A percentile compares a stretch with the other conserved stretches of the same genome.
Evolutionary conservation across 225 moss, liverwort and hornwort species (phyloP).

Genomic region (Physcomitrellopsis africana): DNA sequence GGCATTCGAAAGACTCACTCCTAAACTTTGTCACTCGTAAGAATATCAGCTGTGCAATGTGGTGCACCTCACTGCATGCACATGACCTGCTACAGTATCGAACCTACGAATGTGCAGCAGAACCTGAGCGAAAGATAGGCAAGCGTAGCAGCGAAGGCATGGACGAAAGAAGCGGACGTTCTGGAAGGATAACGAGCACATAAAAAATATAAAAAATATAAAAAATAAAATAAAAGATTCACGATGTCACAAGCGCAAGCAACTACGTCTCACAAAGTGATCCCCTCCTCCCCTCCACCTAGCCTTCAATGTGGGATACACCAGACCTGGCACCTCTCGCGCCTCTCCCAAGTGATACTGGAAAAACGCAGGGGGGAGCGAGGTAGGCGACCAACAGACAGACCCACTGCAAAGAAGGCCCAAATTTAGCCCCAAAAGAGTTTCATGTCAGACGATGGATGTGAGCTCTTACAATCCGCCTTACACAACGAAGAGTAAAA

Average conservation of each 20-base stretch:
- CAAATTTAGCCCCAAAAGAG: background rate
- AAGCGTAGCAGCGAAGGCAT: background rate
- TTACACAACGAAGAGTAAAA: too few species aligned
- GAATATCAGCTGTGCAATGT: background rate
- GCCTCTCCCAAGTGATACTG: background rate
- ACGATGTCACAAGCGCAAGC: background rate
- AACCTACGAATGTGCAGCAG: background rate
- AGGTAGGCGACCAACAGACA: slow-evolving; percentile 12
- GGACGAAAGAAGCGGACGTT: background rate
- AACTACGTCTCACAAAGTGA: background rate
- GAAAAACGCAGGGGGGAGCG: background rate
- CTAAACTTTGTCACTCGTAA: background rate
- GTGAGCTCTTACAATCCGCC: too few species aligned
- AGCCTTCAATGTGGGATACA: background rate
- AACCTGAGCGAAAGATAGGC: slow-evolving; percentile 14
- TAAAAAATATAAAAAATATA: background rate
- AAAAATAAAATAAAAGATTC: background rate
- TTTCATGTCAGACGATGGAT: background rate
- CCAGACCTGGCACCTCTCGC: background rate
- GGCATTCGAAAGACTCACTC: background rate
- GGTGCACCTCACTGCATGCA: slow-evolving; percentile 11
- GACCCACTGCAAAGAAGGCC: background rate
- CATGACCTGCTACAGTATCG: slow-evolving; percentile 4
- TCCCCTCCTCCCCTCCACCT: background rate
- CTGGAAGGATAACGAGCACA: too few species aligned